Base-by-base conservation (phyloP, 2,329 filamentous ascomycete species). In the Thelonectria discophora region DNA sequence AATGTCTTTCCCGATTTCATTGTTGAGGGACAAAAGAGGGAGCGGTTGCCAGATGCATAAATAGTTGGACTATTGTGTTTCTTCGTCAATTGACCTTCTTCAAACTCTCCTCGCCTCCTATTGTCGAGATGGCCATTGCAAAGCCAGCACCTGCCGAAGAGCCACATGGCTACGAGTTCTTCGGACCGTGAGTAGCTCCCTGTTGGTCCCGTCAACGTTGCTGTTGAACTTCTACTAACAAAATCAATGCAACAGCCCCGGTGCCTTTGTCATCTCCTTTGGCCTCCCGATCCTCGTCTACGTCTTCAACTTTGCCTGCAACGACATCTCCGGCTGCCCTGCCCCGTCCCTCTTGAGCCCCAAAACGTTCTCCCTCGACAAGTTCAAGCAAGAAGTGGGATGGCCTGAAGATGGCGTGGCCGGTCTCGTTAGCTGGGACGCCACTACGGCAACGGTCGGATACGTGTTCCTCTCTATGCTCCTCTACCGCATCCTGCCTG, bases 291-390 rank as follows among this genome's bases (percentile, higher is more conserved):
- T 93, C 43, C 84, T 94, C 66, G 86, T 93, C 69, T 97, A 95
- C 79, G 75, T 88, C 70, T 90, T 94, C 74, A 85, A 89, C 48
- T 97, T 97, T 74, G 82, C 90, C 71, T 97, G 94, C 84, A 98
- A 97, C 80, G 94, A 98, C 76, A 82, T 96, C 65, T 90, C 92
- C 9, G 94, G 95, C 60, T 98, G 95, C 74, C 95, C 94, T 48
- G 89, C 92, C 3, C 93, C 94, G 3, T 93, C 91, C 4, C 83
- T 94, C 9, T 84, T 97, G 39, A 83, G 85, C 68, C 93, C 91
- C 32, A 88, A 85, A 58, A 90, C 86, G 9, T 79, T 97, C 62
- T 88, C 88, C 43, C 80, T 93, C 49, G 86, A 89, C 18, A 85
- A 86, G 70, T 80, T 97, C 69, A 95, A 94, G 80, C 75, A 81